Base-by-base conservation (phyloP, 1,284 basidiomycete species). In the Trichosporon faecale region DNA sequence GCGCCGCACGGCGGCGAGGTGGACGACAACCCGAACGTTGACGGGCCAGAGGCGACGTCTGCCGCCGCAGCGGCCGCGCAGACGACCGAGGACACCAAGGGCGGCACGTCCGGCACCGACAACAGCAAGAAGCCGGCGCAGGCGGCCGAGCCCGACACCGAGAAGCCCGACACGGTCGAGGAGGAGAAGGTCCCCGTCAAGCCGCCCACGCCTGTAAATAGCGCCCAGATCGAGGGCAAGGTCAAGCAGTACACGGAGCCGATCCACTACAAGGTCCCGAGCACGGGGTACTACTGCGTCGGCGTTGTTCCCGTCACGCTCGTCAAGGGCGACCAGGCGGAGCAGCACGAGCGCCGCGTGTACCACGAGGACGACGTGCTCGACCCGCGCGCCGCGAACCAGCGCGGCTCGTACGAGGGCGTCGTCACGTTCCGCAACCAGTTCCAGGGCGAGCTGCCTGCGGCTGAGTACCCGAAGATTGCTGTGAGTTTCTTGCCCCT, bases 391-490 rank as follows among this genome's bases (percentile, higher is more conserved):
- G 73, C 76, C 27, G 72, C 87, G 29, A 88, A 85, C 57, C 52
- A 57, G 12, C 93, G 95, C 78, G 90, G 93, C n/a, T 86, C 87
- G 23, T 99, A 95, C 83, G 85, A 86, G 8, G 96, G 94, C 31
- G 84, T 87, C 31, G 91, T 98, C 57, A 85, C 91, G 61, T 99
- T 98, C 86, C 88, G 88, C 76, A 98, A 98, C 82, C 89, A 87
- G 2, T 98, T 98, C 80, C 85, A 91, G 46, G 96, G 96, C 44
- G 89, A 93, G 80, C 86, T 99, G 21, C 89, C 96, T 3, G 95
- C 95, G 3, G 88, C 92, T 2, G 96, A 99, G 81, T 97, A 98
- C 81, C 96, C 96, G n/a, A 99, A 99, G 88, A 92, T 98, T 78
- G 91, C 89, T 73, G 94, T 96, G 81, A 79, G 91, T 85, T 14